Evolutionary conservation across 1,139 yeast genomes (phyloP), one percentile per base, ranked within the genome.

Genomic region (Yamadazyma friedrichii): DNA sequence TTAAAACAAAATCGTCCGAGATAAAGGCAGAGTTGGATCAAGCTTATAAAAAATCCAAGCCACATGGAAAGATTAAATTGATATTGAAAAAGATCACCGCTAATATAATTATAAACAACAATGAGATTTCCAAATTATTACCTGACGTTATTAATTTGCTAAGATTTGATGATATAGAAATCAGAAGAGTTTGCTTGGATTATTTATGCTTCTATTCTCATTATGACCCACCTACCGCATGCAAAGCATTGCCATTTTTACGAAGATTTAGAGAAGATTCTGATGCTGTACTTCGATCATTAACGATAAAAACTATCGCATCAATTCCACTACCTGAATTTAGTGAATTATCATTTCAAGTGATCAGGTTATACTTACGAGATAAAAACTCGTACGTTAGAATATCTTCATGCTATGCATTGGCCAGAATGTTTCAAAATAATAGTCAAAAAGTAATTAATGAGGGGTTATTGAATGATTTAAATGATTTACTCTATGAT

Each of bases 91-190:
- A 86, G 56, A 76, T 88, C 25, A 74, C 89, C 6, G 95, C 96
- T 35, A 91, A 89, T 59, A 75, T 88, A 62, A 84, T 94, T 4
- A 72, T 89, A 64, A 89, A 89, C 43, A 88, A 88, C 57, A 74
- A 76, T 48, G 97, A 91, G 55, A 77, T 89, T 78, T 72, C 80
- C 9, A 56, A 68, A 30, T 58, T 91, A 45, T 77, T 84, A 57
- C 82, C 84, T 1, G 95, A 86, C 36, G 76, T 91, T 10, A 58
- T 86, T 8, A 67, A 67, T 27, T 70, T 86, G 42, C 74, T 88
- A 70, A 66, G 73, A 40, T 67, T 76, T 15, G 80, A 78, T 44
- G 96, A 88, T 59, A 58, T 83, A 33, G 96, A 87, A 51, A 74
- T 85, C 42, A 80, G 89, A 53, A 78, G 84, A 49, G 74, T 88